phyloP scores from a whole-genome alignment of 2,329 filamentous ascomycete genomes.

The Leptographium radiaticola region DNA sequence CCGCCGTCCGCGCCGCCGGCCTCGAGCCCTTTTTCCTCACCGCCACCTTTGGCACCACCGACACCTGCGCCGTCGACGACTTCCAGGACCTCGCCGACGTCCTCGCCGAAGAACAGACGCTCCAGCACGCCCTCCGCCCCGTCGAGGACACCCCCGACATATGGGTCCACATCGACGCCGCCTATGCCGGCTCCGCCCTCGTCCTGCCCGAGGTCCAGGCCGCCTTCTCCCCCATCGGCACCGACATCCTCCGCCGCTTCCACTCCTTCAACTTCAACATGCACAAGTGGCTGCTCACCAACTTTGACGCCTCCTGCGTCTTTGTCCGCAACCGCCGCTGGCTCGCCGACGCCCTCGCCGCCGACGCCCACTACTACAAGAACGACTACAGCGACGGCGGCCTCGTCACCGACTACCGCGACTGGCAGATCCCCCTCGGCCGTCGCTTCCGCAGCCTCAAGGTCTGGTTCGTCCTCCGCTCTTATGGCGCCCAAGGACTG shows the following conservation, averaged over 20 bases:
- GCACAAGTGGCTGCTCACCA: slow-evolving; percentile 94
- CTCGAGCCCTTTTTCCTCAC: slow-evolving; percentile 81
- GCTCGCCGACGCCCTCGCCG: slow-evolving; percentile 66
- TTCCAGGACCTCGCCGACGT: slow-evolving; percentile 52
- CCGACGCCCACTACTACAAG: slow-evolving; percentile 52
- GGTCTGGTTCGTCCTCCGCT: slow-evolving; percentile 86
- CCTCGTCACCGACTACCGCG: slow-evolving; percentile 84
- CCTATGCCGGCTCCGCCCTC: slow-evolving; percentile 79
- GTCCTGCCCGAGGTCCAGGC: slow-evolving; percentile 65
- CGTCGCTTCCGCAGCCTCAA: slow-evolving; percentile 80
- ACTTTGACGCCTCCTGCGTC: slow-evolving; percentile 75
- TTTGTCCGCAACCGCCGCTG: slow-evolving; percentile 64
- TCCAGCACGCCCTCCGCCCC: slow-evolving; percentile 6
- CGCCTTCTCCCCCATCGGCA: slow-evolving; percentile 7
- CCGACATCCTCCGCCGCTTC: slow-evolving; percentile 52
- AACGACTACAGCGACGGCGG: slow-evolving; percentile 72
- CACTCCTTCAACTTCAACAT: slow-evolving; percentile 92
- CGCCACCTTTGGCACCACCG: slow-evolving; percentile 72
- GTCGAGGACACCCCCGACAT: slow-evolving; percentile 29
- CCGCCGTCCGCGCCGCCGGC: slow-evolving; percentile 51
- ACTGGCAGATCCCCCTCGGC: slow-evolving; percentile 94
- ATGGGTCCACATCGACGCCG: slow-evolving; percentile 91
- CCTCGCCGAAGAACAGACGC: slow-evolving; percentile 21
- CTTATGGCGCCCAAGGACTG: slow-evolving; percentile 61
- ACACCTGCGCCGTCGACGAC: slow-evolving; percentile 78